Evolutionary conservation across 202 grass and related monocot species (phyloP), one percentile per base, ranked within the genome.

Genomic region (Eragrostis tef): DNA sequence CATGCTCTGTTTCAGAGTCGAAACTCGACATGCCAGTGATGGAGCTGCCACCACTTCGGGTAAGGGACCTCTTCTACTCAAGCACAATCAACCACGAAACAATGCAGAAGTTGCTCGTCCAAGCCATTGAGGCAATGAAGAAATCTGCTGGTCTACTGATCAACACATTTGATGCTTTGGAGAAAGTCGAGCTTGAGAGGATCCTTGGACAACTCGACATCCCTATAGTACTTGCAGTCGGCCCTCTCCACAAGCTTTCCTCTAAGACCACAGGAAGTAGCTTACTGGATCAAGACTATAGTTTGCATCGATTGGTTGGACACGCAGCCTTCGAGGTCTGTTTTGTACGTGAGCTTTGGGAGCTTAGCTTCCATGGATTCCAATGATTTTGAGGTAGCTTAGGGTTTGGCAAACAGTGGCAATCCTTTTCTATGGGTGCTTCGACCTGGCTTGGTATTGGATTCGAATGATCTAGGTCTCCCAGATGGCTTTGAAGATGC

Each of bases 281-380:
- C 48, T 41, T 89, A 39, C 11, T 93, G 19, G 16, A 17, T 5
- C 79, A 81, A 21, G 91, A 94, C 21, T 11, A 13, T 2, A 83
- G 67, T 8, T 8, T 94, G 89, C n/a, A 21, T 97, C 24, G 42
- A 71, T 12, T 97, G 94, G 94, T 10, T 97, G 26, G 91, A 93
- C 71, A 73, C 6, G 29, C 87, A 97, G 17, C 57, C 59, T 1
- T 20, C 16, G 21, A 61, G 6, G 2, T 97, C 94, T 0, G 91
- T 97, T 11, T 15, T 97, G 14, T 97, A 93, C 34, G 88, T 93
- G 31, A 97, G 93, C 77, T 86, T 93, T 12, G 91, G 94, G 25
- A 97, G 88, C 91, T 58, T 97, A 44, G 87, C 86, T 0, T 89
- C 79, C 15, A 39, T 97, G 71, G 73, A 78, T 0, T 0, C 15